A percentile compares a stretch with the other conserved stretches of the same genome.
phyloP scores from a whole-genome alignment of 1,284 basidiomycete species.

The Porogramme epimiltina region DNA sequence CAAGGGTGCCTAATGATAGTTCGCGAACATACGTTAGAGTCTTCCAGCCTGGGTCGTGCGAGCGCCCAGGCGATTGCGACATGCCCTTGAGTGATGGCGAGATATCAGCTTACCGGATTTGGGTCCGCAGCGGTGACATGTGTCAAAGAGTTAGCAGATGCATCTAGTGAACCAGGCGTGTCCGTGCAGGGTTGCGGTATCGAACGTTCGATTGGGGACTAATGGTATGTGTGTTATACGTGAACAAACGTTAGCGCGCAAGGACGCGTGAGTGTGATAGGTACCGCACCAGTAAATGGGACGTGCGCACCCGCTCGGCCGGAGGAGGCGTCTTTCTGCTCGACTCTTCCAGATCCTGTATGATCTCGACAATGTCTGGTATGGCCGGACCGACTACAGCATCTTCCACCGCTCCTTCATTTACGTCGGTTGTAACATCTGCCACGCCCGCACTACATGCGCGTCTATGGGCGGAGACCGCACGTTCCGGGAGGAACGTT shows the following conservation, averaged over 20 bases:
- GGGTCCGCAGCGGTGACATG: not conserved
- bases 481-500: not conserved
- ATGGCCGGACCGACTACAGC: slow-evolving; percentile 4
- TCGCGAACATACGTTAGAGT: not conserved
- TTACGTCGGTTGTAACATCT: not conserved
- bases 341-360: slow-evolving; percentile 5
- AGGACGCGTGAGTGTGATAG: not conserved
- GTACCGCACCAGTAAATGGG: not conserved
- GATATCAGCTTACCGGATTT: slow-evolving; percentile 1
- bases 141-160: not conserved
- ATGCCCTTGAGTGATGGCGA: not conserved
- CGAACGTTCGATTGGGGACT: not conserved
- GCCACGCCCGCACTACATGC: not conserved
- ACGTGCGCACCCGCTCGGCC: slow-evolving; percentile 7
- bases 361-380: slow-evolving; percentile 15
- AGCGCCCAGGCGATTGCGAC: not conserved
- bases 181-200: not conserved
- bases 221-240: not conserved
- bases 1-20: not conserved
- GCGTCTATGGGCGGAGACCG: not conserved
- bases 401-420: not conserved
- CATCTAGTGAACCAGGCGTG: not conserved
- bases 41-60: not conserved
- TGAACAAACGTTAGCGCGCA: too few species aligned
- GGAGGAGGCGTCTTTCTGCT: not conserved